Evolutionary conservation across 306 rosid species (phyloP).

Genomic region (Pyrus bretschneideri): DNA sequence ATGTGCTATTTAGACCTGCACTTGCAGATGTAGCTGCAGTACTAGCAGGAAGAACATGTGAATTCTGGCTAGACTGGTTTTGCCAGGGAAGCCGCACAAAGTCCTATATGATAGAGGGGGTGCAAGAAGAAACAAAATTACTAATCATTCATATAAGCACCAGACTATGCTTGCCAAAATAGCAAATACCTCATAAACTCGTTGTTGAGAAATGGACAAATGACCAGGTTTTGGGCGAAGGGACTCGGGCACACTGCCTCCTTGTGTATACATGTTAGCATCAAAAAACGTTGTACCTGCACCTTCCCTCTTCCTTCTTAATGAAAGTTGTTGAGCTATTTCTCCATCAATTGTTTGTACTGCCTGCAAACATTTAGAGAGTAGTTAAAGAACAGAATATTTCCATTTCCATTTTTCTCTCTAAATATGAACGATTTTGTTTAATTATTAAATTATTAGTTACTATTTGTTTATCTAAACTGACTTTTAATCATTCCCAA

Average conservation of each 20-base stretch:
- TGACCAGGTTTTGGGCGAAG: conserved; percentile 98
- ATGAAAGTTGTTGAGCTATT: conserved; percentile 71
- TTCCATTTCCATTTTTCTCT: background rate
- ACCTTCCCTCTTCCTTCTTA: conserved; percentile 89
- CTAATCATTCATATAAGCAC: conserved; percentile 3
- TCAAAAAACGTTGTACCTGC: conserved; percentile 77
- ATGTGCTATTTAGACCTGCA: conserved; percentile 50
- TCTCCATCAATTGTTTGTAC: conserved; percentile 80
- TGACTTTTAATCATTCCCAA: background rate
- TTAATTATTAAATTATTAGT: background rate
- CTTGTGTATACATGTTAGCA: conserved; percentile 65
- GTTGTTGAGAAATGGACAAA: conserved; percentile 76
- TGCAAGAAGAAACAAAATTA: conserved; percentile 1
- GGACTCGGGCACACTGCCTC: conserved; percentile 88
- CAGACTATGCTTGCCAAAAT: background rate
- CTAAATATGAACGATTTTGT: background rate
- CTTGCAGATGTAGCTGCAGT: conserved; percentile 45
- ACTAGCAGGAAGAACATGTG: conserved; percentile 59
- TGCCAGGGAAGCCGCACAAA: conserved; percentile 98
- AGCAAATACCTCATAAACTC: conserved; percentile 75
- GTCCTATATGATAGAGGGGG: conserved; percentile 43
- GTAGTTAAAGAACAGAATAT: background rate
- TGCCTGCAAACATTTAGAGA: conserved; percentile 40
- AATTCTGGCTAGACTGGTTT: conserved; percentile 70
- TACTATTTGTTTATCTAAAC: background rate